Conservation (phyloP, 345 rosid genomes). For the Moricandia arvensis region DNA sequence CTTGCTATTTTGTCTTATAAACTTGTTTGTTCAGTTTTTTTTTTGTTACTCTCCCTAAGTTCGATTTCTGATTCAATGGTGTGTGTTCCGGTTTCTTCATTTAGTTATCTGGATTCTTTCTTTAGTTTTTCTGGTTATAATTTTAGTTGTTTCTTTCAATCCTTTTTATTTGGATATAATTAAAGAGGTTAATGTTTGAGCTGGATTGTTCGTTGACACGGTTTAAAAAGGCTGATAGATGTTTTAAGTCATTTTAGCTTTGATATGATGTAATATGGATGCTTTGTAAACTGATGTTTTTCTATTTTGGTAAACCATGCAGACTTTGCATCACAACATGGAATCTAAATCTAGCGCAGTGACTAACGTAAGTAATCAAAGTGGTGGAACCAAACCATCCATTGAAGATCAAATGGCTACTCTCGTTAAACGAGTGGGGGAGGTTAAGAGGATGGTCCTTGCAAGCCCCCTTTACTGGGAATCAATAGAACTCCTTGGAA, state of each 20-base stretch:
- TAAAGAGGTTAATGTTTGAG: neutral
- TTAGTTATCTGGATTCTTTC: neutral
- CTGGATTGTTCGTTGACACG: neutral
- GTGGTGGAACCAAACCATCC: neutral
- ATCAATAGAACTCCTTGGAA: neutral
- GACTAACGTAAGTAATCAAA: constrained; percentile 7
- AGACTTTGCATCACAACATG: neutral
- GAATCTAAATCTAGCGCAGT: neutral
- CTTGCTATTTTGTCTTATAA: neutral
- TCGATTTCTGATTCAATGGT: neutral
- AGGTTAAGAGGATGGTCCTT: neutral
- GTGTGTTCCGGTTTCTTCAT: neutral
- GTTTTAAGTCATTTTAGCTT: neutral
- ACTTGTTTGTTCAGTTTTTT: neutral
- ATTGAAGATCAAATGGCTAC: neutral
- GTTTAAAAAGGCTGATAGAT: neutral
- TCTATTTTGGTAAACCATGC: neutral
- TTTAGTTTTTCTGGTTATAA: neutral
- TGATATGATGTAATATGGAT: neutral
- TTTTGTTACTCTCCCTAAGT: neutral
- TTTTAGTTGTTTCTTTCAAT: no score
- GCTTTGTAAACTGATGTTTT: neutral
- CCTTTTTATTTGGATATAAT: no score
- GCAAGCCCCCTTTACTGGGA: constrained; percentile 10
- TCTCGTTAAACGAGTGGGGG: neutral